Conservation (phyloP, 2,329 filamentous ascomycete genomes). For the Chrysosporium keratinophilum region DNA sequence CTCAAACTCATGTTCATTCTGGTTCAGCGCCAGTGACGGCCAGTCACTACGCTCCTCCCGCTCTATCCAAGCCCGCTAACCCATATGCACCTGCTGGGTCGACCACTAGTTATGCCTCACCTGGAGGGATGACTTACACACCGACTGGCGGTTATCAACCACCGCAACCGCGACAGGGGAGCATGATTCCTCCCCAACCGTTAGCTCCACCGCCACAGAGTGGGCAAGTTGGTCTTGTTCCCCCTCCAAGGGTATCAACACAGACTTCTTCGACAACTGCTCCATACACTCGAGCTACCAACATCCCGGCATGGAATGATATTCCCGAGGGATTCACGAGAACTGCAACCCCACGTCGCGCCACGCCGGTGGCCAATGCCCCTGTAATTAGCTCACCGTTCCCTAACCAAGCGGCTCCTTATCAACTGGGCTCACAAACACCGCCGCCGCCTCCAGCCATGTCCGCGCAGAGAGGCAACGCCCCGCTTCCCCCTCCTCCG, state of each 20-base stretch:
- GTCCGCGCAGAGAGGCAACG: conserved; percentile 42
- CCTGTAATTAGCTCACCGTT: conserved; percentile 67
- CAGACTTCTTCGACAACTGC: conserved; percentile 56
- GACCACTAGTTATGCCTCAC: conserved; percentile 27
- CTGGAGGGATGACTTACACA: conserved; percentile 26
- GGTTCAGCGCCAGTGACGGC: conserved; percentile 25
- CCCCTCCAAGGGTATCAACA: conserved; percentile 55
- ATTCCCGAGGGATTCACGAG: conserved; percentile 73
- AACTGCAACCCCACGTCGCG: conserved; percentile 57
- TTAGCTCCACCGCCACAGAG: conserved; percentile 41
- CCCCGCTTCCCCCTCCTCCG: conserved; percentile 15
- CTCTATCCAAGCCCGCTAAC: conserved; percentile 17
- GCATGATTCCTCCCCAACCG: conserved; percentile 26
- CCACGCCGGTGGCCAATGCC: conserved; percentile 55
- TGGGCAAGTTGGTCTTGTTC: conserved; percentile 40
- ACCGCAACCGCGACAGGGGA: conserved; percentile 36
- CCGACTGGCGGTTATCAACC: conserved; percentile 47
- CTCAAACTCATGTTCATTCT: conserved; percentile 16
- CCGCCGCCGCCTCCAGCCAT: conserved; percentile 37
- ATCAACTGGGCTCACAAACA: conserved; percentile 21
- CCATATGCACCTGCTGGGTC: conserved; percentile 18
- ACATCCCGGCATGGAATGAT: conserved; percentile 85
- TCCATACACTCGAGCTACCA: conserved; percentile 52
- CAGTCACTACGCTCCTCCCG: conserved; percentile 22
- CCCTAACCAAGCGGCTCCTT: conserved; percentile 49